Percentiles rank a stretch among this genome's conserved stretches.
phyloP scores from a whole-genome alignment of 306 rosid species.

The Echinosophora koreensis region DNA sequence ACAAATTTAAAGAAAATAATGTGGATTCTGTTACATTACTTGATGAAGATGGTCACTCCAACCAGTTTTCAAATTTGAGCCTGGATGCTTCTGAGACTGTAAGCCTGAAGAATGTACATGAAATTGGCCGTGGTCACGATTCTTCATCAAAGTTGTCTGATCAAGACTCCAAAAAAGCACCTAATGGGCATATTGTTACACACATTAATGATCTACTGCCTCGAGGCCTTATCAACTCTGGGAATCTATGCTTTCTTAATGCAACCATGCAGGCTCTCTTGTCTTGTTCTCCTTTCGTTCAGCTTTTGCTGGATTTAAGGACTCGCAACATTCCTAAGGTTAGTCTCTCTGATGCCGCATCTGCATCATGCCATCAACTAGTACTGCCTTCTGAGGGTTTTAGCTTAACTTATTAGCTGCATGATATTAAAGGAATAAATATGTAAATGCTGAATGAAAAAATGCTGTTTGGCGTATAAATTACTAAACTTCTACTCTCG shows the following conservation, averaged over 20 bases:
- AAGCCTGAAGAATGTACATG: conserved; percentile 46
- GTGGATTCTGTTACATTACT: conserved; percentile 15
- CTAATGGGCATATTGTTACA: conserved; percentile 56
- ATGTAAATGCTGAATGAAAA: conserved; percentile 1
- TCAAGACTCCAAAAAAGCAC: conserved; percentile 52
- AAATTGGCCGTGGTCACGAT: conserved; percentile 49
- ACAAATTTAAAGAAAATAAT: conserved; percentile 36
- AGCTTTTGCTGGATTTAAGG: conserved; percentile 75
- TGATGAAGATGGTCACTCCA: conserved; percentile 51
- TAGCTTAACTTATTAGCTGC: conserved; percentile 1
- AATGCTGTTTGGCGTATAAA: not conserved
- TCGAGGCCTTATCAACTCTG: conserved; percentile 83
- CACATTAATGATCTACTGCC: conserved; percentile 60
- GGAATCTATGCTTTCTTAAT: conserved; percentile 92
- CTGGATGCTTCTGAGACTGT: conserved; percentile 50
- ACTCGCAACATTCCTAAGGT: conserved; percentile 78
- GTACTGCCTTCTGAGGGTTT: not conserved
- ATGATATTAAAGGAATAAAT: not conserved
- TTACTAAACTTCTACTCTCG: not conserved
- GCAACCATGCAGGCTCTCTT: conserved; percentile 92
- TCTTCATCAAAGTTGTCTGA: conserved; percentile 44
- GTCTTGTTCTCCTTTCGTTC: conserved; percentile 87
- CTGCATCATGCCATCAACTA: conserved; percentile 11
- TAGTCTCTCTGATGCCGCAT: conserved; percentile 26
- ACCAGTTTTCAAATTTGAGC: conserved; percentile 61